Conservation (phyloP, 1,284 basidiomycete genomes). For the Xerocomus amazonicus region DNA sequence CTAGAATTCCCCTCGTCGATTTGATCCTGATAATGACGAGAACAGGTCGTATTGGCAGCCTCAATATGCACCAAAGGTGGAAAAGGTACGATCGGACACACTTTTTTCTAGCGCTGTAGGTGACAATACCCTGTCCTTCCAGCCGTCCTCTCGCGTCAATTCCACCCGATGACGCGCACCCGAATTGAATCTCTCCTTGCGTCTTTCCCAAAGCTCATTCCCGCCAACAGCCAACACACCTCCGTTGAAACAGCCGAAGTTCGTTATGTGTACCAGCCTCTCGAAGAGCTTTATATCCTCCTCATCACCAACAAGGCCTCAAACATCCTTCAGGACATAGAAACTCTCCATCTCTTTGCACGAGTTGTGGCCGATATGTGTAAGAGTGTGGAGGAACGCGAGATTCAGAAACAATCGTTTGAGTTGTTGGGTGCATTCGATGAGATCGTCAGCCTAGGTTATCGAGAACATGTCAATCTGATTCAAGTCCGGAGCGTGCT, state of each 20-base stretch:
- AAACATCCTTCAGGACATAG: slow-evolving; percentile 98
- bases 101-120: neutral
- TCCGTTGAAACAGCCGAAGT: slow-evolving; percentile 91
- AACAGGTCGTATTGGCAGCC: slow-evolving; percentile 77
- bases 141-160: too few species aligned
- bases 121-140: too few species aligned
- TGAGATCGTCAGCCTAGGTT: slow-evolving; percentile 93
- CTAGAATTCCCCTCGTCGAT: neutral
- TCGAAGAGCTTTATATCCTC: slow-evolving; percentile 74
- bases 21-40: slow-evolving; percentile 1
- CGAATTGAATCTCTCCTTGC: slow-evolving; percentile 94
- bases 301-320: slow-evolving; percentile 94
- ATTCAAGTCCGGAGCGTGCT: slow-evolving; percentile 58
- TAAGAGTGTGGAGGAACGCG: too few species aligned
- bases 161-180: slow-evolving; percentile 67
- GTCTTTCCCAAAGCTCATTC: slow-evolving; percentile 97
- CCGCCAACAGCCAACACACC: slow-evolving; percentile 91
- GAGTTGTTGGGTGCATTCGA: slow-evolving; percentile 96
- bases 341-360: slow-evolving; percentile 92
- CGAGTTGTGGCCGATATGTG: slow-evolving; percentile 28
- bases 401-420: slow-evolving; percentile 82
- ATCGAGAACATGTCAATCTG: slow-evolving; percentile 90
- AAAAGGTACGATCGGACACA: slow-evolving; percentile 58
- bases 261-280: slow-evolving; percentile 96
- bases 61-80: slow-evolving; percentile 91